phyloP scores from a whole-genome alignment of 2,329 filamentous ascomycete species.

The Fusarium kyushuense region DNA sequence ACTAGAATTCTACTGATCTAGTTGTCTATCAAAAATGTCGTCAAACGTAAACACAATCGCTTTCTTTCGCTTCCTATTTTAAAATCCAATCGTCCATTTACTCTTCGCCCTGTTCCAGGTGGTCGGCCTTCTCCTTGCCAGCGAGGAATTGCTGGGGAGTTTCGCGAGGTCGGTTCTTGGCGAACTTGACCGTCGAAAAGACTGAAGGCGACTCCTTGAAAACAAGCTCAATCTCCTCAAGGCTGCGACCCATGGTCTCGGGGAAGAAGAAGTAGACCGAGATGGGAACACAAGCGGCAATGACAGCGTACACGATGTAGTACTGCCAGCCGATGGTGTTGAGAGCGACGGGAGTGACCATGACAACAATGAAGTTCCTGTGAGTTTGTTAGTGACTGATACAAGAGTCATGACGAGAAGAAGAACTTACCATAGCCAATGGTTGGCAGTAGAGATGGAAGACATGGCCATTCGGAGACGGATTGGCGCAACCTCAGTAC shows the following conservation, averaged over 20 bases:
- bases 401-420: conserved; percentile 13
- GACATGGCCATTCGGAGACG: conserved; percentile 60
- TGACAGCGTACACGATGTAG: conserved; percentile 58
- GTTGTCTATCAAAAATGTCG: conserved; percentile 11
- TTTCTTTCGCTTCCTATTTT: conserved; percentile 14
- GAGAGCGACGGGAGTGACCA: conserved; percentile 74
- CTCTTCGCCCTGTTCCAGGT: conserved; percentile 19
- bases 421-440: conserved; percentile 46
- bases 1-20: conserved; percentile 19
- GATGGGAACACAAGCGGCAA: conserved; percentile 59
- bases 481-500: conserved; percentile 65
- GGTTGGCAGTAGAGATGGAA: conserved; percentile 64
- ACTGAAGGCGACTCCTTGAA: conserved; percentile 40
- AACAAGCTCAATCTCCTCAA: conserved; percentile 49
- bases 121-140: conserved; percentile 29
- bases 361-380: conserved; percentile 62
- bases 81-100: conserved; percentile 5
- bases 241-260: conserved; percentile 51
- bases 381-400: conserved; percentile 17
- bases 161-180: conserved; percentile 26
- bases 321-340: conserved; percentile 67
- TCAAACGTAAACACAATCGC: conserved; percentile 13
- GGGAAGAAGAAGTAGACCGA: conserved; percentile 55
- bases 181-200: conserved; percentile 36
- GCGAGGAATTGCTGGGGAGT: conserved; percentile 30